phyloP scores from a whole-genome alignment of 225 moss, liverwort and hornwort genomes.

The Bryoerythrophyllum caledonicum region DNA sequence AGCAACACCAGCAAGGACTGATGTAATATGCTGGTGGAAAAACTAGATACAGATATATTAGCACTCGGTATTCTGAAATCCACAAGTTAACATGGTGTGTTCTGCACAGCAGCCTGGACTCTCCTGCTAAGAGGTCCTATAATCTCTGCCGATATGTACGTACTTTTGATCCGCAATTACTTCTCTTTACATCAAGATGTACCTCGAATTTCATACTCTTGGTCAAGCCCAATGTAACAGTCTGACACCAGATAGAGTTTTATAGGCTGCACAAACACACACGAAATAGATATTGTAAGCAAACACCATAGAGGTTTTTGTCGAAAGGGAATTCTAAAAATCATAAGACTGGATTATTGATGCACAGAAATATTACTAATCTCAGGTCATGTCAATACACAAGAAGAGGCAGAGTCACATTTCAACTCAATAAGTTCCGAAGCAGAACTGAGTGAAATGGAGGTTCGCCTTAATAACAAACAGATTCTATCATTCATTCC shows the following conservation, averaged over 20 bases:
- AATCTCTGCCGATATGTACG: constrained; percentile 2
- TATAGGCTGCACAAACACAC: constrained; percentile 53
- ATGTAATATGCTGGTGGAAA: neutral
- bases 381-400: constrained; percentile 13
- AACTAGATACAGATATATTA: neutral
- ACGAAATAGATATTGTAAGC: constrained; percentile 4
- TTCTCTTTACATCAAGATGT: constrained; percentile 33
- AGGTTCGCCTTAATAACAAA: constrained; percentile 5
- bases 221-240: constrained; percentile 62
- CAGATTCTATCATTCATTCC: constrained; percentile 1
- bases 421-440: constrained; percentile 20
- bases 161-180: neutral
- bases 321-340: neutral
- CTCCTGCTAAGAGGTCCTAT: neutral
- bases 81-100: neutral
- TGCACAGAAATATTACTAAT: neutral
- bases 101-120: neutral
- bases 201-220: constrained; percentile 51
- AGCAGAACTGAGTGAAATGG: constrained; percentile 4
- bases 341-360: constrained; percentile 1
- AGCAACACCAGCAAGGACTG: neutral
- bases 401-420: neutral
- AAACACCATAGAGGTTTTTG: neutral
- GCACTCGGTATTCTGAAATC: neutral
- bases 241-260: constrained; percentile 59